These are phyloP conservation scores for Erysimum cheiri DNA, from an alignment of 441 rosid genomes.

Conservation along the genomic window DNA sequence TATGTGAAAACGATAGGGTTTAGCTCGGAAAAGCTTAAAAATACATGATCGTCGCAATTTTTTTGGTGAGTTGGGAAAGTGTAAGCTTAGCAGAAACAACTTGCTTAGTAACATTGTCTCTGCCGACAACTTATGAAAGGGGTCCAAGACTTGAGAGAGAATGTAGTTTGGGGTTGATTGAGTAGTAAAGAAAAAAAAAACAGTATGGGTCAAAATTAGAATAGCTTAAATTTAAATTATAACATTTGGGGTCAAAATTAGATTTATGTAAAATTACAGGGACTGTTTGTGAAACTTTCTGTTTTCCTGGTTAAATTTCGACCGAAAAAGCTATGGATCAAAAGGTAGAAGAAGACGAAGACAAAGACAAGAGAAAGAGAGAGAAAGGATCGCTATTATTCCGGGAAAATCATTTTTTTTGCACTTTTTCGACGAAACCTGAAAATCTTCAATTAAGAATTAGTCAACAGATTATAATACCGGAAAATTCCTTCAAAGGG, in stretches of 20 bases:
- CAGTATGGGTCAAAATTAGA: background rate
- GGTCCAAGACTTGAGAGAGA: no score
- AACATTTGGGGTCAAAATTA: background rate
- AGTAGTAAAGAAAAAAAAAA: no score
- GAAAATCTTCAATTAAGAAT: constrained; percentile 30
- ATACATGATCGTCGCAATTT: background rate
- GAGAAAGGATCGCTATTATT: constrained; percentile 31
- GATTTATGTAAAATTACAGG: constrained; percentile 18
- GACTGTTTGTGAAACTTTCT: constrained; percentile 16
- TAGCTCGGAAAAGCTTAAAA: background rate
- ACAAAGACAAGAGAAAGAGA: constrained; percentile 35
- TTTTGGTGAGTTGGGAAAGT: background rate
- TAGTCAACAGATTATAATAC: constrained; percentile 29
- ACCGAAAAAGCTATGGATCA: constrained; percentile 40
- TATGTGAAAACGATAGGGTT: background rate
- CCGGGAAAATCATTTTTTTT: constrained; percentile 29
- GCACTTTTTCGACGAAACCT: constrained; percentile 33
- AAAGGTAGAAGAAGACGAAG: constrained; percentile 44
- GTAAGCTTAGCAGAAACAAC: background rate
- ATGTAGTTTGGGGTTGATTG: no score
- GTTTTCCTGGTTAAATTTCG: constrained; percentile 19
- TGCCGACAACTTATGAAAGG: background rate
- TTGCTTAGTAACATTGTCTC: background rate
- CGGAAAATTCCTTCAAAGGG: background rate
- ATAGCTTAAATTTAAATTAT: background rate